Evolutionary conservation across 495 filamentous ascomycete species (phyloP), one percentile per base, ranked within the genome.

Genomic region (Aspergillus hancockii): DNA sequence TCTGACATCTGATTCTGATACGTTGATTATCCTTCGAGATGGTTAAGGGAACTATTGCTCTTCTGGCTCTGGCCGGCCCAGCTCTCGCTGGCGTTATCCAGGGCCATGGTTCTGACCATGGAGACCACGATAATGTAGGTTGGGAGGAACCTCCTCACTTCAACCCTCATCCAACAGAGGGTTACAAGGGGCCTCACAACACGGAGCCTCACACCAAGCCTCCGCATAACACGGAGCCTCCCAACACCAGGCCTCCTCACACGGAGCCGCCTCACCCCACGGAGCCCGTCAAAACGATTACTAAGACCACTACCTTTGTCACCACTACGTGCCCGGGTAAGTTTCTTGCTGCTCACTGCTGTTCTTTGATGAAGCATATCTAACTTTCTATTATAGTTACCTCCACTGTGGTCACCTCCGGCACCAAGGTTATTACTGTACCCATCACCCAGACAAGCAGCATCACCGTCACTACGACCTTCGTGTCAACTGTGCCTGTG

Each of bases 31-130:
- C 57, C 52, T 62, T 67, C 73, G 60, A 75, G 63, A 79, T 79
- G 76, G 67, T 78, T 55, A 71, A 74, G 55, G 62, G 55, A 65
- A 67, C 69, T 62, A 38, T 75, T 66, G 71, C 76, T 60, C 58
- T 79, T 54, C 58, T 79, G 67, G 74, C 71, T 46, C 66, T 79
- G 64, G 68, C 74, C 56, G 68, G 65, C 65, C 75, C 75, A 34
- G 74, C 74, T 36, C 65, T 79, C 34, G 76, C 74, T 55, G 74
- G 73, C 67, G 68, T 79, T 38, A 70, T 74, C 51, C 65, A 75
- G 55, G 63, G 58, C 49, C 70, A 65, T 57, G 69, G 65, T 57
- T 65, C 58, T 40, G 62, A 63, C 14, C 3, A 19, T 22, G 5
- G n/a, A 7, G 41, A 3, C 16, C 43, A 4, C 7, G 43, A 6